These are phyloP conservation scores for Teratosphaeriaceae sp. DNA, from an alignment of 2,329 filamentous ascomycete species.

Conservation along the genomic window DNA sequence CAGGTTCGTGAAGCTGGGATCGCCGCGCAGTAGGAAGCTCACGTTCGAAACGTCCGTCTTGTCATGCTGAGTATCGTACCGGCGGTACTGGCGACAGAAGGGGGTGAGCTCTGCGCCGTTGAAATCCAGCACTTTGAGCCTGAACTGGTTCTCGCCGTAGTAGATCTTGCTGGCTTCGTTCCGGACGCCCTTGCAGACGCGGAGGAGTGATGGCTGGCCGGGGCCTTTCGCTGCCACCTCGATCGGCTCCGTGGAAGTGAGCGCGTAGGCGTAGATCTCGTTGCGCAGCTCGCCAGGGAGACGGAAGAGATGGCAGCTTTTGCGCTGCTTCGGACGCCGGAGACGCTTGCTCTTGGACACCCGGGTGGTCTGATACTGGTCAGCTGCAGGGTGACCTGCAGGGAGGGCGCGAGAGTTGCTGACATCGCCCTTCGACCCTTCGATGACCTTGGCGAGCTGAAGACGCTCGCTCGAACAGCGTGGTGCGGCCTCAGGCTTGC, in stretches of 20 bases:
- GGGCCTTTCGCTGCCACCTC: slow-evolving; percentile 6
- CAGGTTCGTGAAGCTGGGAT: slow-evolving; percentile 8
- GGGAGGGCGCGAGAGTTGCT: neutral
- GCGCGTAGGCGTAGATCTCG: slow-evolving; percentile 8
- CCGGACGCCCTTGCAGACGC: slow-evolving; percentile 8
- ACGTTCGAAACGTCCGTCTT: slow-evolving; percentile 2
- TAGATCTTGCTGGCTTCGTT: slow-evolving; percentile 6
- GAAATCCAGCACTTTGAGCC: slow-evolving; percentile 1
- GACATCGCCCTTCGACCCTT: slow-evolving; percentile 3
- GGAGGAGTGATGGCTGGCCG: slow-evolving; percentile 8
- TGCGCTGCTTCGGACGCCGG: slow-evolving; percentile 9
- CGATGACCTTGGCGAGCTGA: slow-evolving; percentile 5
- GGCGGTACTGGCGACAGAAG: slow-evolving; percentile 4
- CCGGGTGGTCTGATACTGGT: neutral
- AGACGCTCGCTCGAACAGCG: slow-evolving; percentile 6
- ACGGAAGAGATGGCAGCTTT: slow-evolving; percentile 6
- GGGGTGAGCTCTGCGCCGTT: slow-evolving; percentile 4
- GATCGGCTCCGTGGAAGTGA: neutral
- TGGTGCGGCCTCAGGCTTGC: neutral
- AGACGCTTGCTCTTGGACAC: slow-evolving; percentile 8
- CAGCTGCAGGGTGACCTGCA: neutral
- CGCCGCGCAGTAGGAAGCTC: slow-evolving; percentile 1
- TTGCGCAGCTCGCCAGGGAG: slow-evolving; percentile 11
- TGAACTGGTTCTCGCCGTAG: slow-evolving; percentile 9
- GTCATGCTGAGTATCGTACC: neutral